A percentile compares a stretch with the other conserved stretches of the same genome.
These are phyloP conservation scores for Cardamine resedifolia DNA, from an alignment of 345 rosid species.

Conservation along the genomic window DNA sequence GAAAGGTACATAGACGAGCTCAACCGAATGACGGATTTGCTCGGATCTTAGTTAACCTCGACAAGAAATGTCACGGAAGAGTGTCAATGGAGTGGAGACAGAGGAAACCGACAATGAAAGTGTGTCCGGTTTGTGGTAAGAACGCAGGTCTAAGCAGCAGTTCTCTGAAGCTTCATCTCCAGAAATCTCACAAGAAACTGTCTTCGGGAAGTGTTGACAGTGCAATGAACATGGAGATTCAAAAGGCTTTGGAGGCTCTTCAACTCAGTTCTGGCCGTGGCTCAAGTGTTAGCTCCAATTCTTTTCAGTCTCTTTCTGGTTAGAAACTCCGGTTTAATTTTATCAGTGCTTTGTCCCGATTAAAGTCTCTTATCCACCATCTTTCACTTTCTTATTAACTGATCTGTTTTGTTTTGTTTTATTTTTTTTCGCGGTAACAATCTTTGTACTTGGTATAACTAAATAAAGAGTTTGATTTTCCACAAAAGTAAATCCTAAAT, in stretches of 20 bases:
- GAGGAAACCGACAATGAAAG: conserved; percentile 78
- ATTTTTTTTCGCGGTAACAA: background rate
- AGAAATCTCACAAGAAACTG: conserved; percentile 78
- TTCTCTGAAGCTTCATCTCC: conserved; percentile 91
- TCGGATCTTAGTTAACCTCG: conserved; percentile 58
- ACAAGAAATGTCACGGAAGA: conserved; percentile 69
- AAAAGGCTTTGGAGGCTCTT: conserved; percentile 84
- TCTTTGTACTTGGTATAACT: background rate
- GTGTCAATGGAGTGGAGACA: conserved; percentile 97
- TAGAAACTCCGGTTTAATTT: conserved; percentile 34
- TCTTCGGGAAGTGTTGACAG: conserved; percentile 98
- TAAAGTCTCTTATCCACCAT: conserved; percentile 3
- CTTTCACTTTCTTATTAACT: background rate
- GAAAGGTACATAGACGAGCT: conserved; percentile 84
- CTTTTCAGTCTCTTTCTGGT: conserved; percentile 48
- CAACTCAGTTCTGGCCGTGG: conserved; percentile 66
- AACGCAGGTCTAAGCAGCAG: conserved; percentile 93
- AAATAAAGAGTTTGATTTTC: background rate
- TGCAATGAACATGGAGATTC: conserved; percentile 98
- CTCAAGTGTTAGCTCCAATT: conserved; percentile 51
- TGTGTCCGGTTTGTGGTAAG: conserved; percentile 92
- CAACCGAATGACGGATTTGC: conserved; percentile 99
- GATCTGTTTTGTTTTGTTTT: background rate
- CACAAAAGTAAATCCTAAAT: background rate
- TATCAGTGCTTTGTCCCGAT: background rate